Conservation (phyloP, 306 rosid genomes). For the Hippophae tibetana region DNA sequence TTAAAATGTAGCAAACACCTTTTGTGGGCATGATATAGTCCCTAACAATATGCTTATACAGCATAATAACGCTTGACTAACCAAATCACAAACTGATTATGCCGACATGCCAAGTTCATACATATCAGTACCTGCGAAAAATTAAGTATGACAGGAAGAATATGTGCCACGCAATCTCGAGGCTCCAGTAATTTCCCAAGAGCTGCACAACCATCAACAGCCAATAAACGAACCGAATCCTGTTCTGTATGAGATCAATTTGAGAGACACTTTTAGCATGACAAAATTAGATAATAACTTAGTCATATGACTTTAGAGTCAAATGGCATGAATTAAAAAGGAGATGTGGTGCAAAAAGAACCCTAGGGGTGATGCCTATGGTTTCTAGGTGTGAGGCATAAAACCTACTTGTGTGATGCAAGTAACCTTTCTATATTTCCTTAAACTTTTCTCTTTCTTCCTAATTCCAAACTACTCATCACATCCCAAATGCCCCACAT, state of each 20-base stretch:
- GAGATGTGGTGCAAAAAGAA: neutral
- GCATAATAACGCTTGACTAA: no score
- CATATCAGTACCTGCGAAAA: slow-evolving; percentile 72
- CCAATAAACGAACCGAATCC: slow-evolving; percentile 94
- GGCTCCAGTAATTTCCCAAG: slow-evolving; percentile 96
- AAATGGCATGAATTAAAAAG: neutral
- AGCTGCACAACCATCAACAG: slow-evolving; percentile 98
- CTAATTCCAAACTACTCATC: no score
- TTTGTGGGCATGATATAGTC: no score
- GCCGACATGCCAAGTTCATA: neutral
- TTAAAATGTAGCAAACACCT: no score
- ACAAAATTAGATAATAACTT: neutral
- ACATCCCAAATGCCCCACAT: no score
- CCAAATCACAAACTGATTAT: no score
- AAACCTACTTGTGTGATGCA: no score
- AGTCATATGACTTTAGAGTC: neutral
- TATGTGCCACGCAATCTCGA: slow-evolving; percentile 85
- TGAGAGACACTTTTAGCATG: neutral
- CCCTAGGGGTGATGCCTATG: no score
- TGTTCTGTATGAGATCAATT: slow-evolving; percentile 51
- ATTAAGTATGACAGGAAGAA: slow-evolving; percentile 88
- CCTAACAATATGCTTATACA: no score
- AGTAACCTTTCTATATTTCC: no score
- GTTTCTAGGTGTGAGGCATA: no score
- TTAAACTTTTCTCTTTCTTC: no score